A percentile compares a stretch with the other conserved stretches of the same genome.
Conservation (phyloP, 257 asterid genomes). For the Capsicum baccatum region DNA sequence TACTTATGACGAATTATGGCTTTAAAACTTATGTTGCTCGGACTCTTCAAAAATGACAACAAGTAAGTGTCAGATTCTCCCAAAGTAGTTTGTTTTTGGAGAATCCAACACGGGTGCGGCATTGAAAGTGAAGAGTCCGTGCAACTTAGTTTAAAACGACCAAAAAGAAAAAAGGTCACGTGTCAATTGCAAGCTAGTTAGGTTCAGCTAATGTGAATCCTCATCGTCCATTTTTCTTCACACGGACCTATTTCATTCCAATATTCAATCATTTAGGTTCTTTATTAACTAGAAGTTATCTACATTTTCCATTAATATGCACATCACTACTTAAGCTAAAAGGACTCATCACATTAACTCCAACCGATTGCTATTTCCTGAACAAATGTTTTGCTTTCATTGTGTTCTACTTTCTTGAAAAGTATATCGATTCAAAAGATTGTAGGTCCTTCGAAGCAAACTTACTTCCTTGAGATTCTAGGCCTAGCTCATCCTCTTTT, state of each 20-base stretch:
- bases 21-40: too few relatives aligned
- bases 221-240: neutral
- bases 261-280: slow-evolving; percentile 4
- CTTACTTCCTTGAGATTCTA: slow-evolving; percentile 1
- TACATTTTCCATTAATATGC: neutral
- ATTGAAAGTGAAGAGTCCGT: too few relatives aligned
- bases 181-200: neutral
- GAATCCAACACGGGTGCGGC: too few relatives aligned
- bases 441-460: neutral
- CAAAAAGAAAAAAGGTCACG: neutral
- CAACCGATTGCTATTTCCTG: neutral
- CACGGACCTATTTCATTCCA: neutral
- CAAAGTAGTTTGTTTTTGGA: too few relatives aligned
- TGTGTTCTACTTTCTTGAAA: neutral
- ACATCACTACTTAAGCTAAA: neutral
- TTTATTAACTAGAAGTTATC: neutral
- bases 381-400: neutral
- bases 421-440: neutral
- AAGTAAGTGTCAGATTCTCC: too few relatives aligned
- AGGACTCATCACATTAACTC: neutral
- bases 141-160: neutral
- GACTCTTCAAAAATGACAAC: too few relatives aligned
- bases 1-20: neutral
- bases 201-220: slow-evolving; percentile 20
- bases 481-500: neutral